A percentile compares a stretch with the other conserved stretches of the same genome.
phyloP scores from a whole-genome alignment of 805 yeast genomes.

The Teunomyces atbi region DNA sequence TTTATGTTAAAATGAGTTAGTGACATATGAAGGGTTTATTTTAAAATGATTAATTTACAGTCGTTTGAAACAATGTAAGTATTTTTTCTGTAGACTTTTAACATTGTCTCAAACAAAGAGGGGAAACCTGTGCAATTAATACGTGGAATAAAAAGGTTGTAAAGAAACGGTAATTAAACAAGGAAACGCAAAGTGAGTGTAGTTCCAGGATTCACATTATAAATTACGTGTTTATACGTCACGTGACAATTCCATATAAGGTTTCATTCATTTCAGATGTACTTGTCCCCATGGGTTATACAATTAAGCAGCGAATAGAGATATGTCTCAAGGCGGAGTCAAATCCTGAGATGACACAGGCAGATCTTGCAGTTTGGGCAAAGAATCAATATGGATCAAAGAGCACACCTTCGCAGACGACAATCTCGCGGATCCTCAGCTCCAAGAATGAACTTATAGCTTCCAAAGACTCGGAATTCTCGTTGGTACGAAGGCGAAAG shows the following conservation, averaged over 20 bases:
- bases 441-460: slow-evolving; percentile 54
- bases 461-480: slow-evolving; percentile 50
- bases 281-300: slow-evolving; percentile 46
- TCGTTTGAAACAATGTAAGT: background rate
- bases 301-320: slow-evolving; percentile 62
- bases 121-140: too few relatives aligned
- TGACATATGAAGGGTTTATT: background rate
- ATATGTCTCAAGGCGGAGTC: slow-evolving; percentile 66
- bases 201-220: too few relatives aligned
- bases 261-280: background rate
- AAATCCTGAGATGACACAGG: slow-evolving; percentile 67
- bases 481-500: slow-evolving; percentile 50
- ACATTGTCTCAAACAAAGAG: too few relatives aligned
- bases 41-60: background rate
- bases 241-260: background rate
- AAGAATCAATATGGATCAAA: slow-evolving; percentile 49
- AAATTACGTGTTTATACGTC: background rate
- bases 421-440: slow-evolving; percentile 59
- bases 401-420: slow-evolving; percentile 64
- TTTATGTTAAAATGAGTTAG: slow-evolving; percentile 8
- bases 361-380: slow-evolving; percentile 65
- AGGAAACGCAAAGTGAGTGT: too few relatives aligned
- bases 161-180: background rate
- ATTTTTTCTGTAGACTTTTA: background rate
- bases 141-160: too few relatives aligned